A percentile compares a stretch with the other conserved stretches of the same genome.
phyloP scores from a whole-genome alignment of 2,329 filamentous ascomycete species.

The Scopulariopsis brevicaulis region DNA sequence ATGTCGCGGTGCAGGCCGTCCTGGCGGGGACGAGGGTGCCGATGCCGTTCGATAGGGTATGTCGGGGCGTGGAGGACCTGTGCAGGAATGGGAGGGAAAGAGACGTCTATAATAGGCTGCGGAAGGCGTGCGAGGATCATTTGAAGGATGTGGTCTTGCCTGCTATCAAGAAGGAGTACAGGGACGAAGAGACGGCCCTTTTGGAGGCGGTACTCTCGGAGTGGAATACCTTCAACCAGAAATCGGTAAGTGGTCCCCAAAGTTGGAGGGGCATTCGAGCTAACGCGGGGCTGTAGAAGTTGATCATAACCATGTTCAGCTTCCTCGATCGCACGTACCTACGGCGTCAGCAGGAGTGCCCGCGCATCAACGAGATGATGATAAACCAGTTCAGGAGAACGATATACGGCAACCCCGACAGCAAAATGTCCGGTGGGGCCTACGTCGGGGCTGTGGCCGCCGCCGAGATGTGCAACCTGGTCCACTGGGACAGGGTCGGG shows the following conservation, averaged over 20 bases:
- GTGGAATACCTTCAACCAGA: conserved; percentile 65
- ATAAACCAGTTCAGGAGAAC: conserved; percentile 57
- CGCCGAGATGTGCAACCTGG: conserved; percentile 58
- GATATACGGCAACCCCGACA: conserved; percentile 6
- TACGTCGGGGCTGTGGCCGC: conserved; percentile 14
- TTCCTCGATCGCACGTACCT: conserved; percentile 89
- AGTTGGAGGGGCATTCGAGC: conserved; percentile 4
- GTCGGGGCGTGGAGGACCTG: conserved; percentile 82
- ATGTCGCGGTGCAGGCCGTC: conserved; percentile 60
- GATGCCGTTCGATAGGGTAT: conserved; percentile 80
- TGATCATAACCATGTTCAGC: conserved; percentile 81
- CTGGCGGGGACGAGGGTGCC: conserved; percentile 53
- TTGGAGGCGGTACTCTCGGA: conserved; percentile 41
- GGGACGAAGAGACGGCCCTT: conserved; percentile 45
- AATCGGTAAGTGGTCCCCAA: conserved; percentile 5
- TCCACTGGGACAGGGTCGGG: conserved; percentile 58
- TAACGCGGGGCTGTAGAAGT: conserved; percentile 35
- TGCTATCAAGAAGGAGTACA: conserved; percentile 29
- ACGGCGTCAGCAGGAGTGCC: conserved; percentile 56
- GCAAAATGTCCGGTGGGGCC: conserved; percentile 7
- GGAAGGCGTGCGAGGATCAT: conserved; percentile 54
- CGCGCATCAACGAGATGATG: conserved; percentile 71
- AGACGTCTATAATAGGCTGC: conserved; percentile 55
- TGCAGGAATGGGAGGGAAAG: conserved; percentile 68
- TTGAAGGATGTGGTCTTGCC: conserved; percentile 50